Base-by-base conservation (phyloP, 495 filamentous ascomycete genomes). In the Penicillium bialowiezense region DNA sequence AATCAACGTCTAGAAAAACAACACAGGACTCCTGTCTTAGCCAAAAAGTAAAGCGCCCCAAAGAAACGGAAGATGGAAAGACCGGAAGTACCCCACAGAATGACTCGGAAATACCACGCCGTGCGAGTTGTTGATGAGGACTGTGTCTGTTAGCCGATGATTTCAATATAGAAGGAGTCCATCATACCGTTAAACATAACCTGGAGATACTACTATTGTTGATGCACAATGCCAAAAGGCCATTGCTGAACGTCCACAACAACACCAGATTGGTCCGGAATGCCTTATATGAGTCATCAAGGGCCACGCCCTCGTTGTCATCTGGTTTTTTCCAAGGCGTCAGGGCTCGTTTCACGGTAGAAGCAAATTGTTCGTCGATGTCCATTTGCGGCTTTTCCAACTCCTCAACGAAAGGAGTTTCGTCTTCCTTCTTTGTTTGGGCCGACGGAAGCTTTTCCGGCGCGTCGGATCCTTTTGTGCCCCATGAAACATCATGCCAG, bases 401-500 rank as follows among this genome's bases (percentile, higher is more conserved):
- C 68, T 97, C 93, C 60, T 97, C 93, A 41, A 97, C 88, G 50
- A 95, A 88, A 6, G 84, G 85, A 19, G 83, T 78, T 65, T 95
- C 88, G 26, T 79, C 83, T 44, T 81, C 82, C 60, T 91, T 93
- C 42, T 83, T 85, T 1, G 90, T 89, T 53, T 83, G 78, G 0
- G 86, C 93, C 3, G 91, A 90, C 4, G 93, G 95, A 18, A 97
- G 77, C 9, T 88, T 88, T 53, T 96, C 91, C 18, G 85, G 86
- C 70, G 96, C 96, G 69, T 98, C 93, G 5, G 91, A 88, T 62
- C 92, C 93, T 74, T 98, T 97, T 67, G 93, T 97, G 75, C 93
- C 93, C 92, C 93, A 97, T 15, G 92, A 96, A 40, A 97, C 93
- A 70, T 98, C 93, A 72, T 98, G 93, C 93, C 93, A 98, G 74